These are phyloP conservation scores for Juglanconis juglandina DNA, from an alignment of 2,329 filamentous ascomycete genomes.

Conservation along the genomic window DNA sequence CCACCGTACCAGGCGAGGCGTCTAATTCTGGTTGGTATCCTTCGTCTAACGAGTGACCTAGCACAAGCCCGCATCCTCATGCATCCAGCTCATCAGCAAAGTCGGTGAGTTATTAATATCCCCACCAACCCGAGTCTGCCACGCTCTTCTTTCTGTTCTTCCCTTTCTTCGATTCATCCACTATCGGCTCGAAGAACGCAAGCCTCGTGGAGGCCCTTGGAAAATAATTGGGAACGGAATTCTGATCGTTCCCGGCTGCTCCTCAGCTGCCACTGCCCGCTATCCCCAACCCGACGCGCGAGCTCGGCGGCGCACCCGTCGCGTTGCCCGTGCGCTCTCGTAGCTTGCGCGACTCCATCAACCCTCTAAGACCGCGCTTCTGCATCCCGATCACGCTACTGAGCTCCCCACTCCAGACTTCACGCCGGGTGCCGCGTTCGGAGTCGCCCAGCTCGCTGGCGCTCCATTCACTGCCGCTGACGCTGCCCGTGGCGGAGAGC, in stretches of 20 bases:
- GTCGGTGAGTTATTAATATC: not conserved
- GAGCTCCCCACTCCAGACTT: conserved; percentile 77
- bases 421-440: conserved; percentile 47
- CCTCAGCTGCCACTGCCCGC: conserved; percentile 14
- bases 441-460: conserved; percentile 48
- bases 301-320: conserved; percentile 20
- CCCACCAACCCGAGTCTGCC: not conserved
- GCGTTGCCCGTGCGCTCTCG: conserved; percentile 62
- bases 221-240: not conserved
- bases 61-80: not conserved
- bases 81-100: not conserved
- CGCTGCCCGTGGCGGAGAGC: conserved; percentile 47
- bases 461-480: conserved; percentile 55
- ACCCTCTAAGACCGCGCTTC: conserved; percentile 82
- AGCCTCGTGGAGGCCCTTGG: not conserved
- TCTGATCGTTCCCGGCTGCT: not conserved
- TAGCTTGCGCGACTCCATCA: conserved; percentile 92
- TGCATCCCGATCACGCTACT: conserved; percentile 92
- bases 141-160: not conserved
- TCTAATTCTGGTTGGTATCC: not conserved
- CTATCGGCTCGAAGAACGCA: not conserved
- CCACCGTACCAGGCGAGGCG: not conserved
- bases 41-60: not conserved
- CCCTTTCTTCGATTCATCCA: not conserved
- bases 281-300: conserved; percentile 15